Base-by-base conservation (phyloP, 805 yeast genomes). In the Candida lessepsii region DNA sequence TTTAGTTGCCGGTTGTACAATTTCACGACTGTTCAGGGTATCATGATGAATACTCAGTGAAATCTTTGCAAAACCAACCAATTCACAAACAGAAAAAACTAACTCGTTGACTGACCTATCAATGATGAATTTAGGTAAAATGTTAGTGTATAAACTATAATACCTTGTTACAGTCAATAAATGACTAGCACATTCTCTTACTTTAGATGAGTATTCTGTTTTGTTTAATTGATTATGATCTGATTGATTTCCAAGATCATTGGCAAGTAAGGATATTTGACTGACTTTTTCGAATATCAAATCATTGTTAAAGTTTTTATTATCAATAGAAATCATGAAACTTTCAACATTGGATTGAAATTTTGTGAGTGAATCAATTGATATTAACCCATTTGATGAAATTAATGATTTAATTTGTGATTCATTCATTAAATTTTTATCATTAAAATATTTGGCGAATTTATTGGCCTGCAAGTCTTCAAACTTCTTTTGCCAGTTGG, bases 81-180 rank as follows among this genome's bases (percentile, higher is more conserved):
- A 70, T 47, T 81, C 85, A 53, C 85, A 81, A 17, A 83, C 64
- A 2, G 82, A 63, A 54, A 81, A 82, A 6, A 82, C 72, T 25
- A 89, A 65, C 53, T 89, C 96, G 31, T 85, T 75, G 8, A 86
- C 64, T 0, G 97, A 82, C 16, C 88, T 76, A 60, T 87, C 83
- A 14, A 89, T 73, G 2, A 88, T 74, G 15, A 83, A 63, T 39
- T 72, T 74, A 0, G 96, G 96, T 40, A 87, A 61, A 2, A 86
- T 53, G n/a, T 73, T 70, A 3, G 75, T 67, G 50, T 84, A 82
- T 9, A 80, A 64, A 1, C 85, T 77, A 58, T 69, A 84, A 54
- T 87, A 86, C 52, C 96, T 73, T 1, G 90, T 76, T 1, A 88
- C 73, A 3, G 96, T 81, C 29, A 91, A 78, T 0, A 81, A 76